Conservation (phyloP, 768 basidiomycete genomes). For the Tricholoma saponaceum region DNA sequence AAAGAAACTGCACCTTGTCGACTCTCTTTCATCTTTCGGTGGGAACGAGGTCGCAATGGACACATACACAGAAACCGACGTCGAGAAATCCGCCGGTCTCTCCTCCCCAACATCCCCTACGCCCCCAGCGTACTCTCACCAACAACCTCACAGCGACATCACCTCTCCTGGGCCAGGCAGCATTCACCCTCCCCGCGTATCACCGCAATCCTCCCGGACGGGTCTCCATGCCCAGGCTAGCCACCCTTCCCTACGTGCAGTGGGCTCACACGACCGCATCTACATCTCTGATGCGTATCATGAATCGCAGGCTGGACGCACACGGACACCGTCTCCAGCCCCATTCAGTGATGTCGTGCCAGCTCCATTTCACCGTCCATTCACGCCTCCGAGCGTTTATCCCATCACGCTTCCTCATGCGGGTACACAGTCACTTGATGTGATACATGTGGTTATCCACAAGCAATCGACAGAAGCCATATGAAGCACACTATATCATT, state of each 20-base stretch:
- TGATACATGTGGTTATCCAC: not conserved
- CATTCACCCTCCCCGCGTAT: not conserved
- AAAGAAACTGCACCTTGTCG: not conserved
- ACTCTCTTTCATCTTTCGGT: not conserved
- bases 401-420: not conserved
- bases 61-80: not conserved
- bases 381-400: conserved; percentile 9
- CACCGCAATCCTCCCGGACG: not conserved
- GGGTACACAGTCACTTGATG: not conserved
- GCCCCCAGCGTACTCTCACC: not conserved
- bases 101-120: not conserved
- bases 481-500: not conserved
- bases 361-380: conserved; percentile 7
- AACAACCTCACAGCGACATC: not conserved
- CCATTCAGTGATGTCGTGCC: not conserved
- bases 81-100: not conserved
- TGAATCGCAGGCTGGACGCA: not conserved
- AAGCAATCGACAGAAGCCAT: not conserved
- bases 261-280: not conserved
- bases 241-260: not conserved
- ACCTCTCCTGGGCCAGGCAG: not conserved
- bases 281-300: not conserved
- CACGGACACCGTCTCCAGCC: not conserved
- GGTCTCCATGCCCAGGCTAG: not conserved
- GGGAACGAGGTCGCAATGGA: not conserved